A percentile compares a stretch with the other conserved stretches of the same genome.
phyloP scores from a whole-genome alignment of 768 basidiomycete genomes.

The Agaricus subrufescens region DNA sequence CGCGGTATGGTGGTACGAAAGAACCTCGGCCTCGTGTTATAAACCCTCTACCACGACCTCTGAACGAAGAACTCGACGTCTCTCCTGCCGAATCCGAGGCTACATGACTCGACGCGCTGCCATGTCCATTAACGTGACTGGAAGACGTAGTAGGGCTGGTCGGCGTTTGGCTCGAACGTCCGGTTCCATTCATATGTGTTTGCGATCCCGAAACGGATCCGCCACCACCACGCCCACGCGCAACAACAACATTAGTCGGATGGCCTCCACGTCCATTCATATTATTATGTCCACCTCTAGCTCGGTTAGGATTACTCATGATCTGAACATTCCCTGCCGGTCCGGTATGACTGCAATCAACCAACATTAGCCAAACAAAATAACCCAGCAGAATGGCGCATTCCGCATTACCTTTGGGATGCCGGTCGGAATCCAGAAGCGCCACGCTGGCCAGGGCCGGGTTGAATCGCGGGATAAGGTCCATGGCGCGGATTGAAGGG shows the following conservation, averaged over 20 bases:
- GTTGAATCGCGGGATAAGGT: slow-evolving; percentile 57
- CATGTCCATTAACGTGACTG: background rate
- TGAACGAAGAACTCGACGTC: background rate
- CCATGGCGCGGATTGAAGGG: slow-evolving; percentile 70
- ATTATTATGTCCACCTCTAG: slow-evolving; percentile 20
- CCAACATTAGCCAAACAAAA: background rate
- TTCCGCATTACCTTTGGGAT: slow-evolving; percentile 26
- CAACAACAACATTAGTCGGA: slow-evolving; percentile 10
- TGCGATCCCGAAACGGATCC: background rate
- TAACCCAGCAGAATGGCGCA: background rate
- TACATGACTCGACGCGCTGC: background rate
- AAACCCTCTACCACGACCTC: slow-evolving; percentile 5
- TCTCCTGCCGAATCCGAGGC: slow-evolving; percentile 6
- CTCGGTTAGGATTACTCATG: slow-evolving; percentile 73
- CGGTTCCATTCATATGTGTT: slow-evolving; percentile 5
- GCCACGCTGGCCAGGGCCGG: slow-evolving; percentile 46
- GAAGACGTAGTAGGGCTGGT: background rate
- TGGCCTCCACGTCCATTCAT: slow-evolving; percentile 28
- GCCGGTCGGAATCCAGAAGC: slow-evolving; percentile 67
- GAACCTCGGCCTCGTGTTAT: background rate
- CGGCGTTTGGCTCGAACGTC: background rate
- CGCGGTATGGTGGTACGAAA: slow-evolving; percentile 20
- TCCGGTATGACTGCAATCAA: slow-evolving; percentile 19
- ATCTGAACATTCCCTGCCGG: slow-evolving; percentile 53
- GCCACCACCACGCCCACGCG: slow-evolving; percentile 2